Percentiles rank a stretch among this genome's conserved stretches.
Conservation (phyloP, 495 filamentous ascomycete species). For the Viridothelium virens region DNA sequence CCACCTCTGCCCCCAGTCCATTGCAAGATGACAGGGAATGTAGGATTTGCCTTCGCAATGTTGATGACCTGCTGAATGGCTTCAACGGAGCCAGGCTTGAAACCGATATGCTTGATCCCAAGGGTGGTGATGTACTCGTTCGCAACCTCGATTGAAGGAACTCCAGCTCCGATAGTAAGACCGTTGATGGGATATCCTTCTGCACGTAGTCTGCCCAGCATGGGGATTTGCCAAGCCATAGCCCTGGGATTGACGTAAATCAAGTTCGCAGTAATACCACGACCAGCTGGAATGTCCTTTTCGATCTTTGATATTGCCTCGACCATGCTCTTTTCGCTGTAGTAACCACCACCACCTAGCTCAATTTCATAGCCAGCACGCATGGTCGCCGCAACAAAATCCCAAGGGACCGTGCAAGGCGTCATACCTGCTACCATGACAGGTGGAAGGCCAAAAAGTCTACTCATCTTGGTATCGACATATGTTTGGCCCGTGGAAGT, state of each 20-base stretch:
- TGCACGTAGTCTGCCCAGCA: constrained; percentile 73
- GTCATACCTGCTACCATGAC: constrained; percentile 97
- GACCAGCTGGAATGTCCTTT: constrained; percentile 74
- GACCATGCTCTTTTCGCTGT: constrained; percentile 82
- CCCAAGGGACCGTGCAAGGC: constrained; percentile 85
- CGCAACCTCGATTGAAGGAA: constrained; percentile 87
- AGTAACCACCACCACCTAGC: constrained; percentile 87
- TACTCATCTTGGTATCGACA: constrained; percentile 97
- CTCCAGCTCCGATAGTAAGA: constrained; percentile 87
- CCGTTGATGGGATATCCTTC: constrained; percentile 92
- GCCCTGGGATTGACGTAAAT: constrained; percentile 96
- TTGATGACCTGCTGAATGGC: constrained; percentile 86
- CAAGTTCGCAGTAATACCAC: constrained; percentile 86
- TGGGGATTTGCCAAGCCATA: constrained; percentile 96
- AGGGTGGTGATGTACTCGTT: constrained; percentile 90
- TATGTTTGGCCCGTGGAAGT: constrained; percentile 79
- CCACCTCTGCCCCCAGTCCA: constrained; percentile 94
- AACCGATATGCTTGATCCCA: constrained; percentile 88
- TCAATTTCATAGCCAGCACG: constrained; percentile 93
- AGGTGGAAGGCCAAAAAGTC: constrained; percentile 78
- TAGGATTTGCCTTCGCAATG: constrained; percentile 83
- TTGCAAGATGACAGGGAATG: constrained; percentile 82
- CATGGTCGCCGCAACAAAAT: constrained; percentile 93
- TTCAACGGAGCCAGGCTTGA: constrained; percentile 88
- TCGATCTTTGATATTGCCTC: constrained; percentile 86